Evolutionary conservation across 2,329 filamentous ascomycete species (phyloP).

Genomic region (Aspergillus calidoustus): DNA sequence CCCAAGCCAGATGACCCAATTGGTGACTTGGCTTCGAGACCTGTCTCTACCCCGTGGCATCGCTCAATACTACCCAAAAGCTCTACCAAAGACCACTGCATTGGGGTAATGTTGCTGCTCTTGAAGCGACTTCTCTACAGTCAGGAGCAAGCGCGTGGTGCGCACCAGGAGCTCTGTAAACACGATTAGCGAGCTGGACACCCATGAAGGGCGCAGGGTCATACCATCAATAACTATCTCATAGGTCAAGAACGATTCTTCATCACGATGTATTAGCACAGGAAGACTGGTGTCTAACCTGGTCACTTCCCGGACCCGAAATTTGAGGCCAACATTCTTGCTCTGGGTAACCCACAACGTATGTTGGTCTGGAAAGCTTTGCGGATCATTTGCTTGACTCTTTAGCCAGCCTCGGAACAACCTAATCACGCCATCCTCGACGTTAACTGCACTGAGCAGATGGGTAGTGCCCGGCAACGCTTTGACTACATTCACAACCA

Average conservation of each 20-base stretch:
- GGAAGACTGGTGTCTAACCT: constrained; percentile 51
- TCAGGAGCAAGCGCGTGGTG: constrained; percentile 65
- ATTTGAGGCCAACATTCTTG: constrained; percentile 69
- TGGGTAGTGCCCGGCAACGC: constrained; percentile 64
- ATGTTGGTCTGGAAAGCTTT: constrained; percentile 8
- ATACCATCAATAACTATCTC: constrained; percentile 73
- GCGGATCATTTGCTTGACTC: constrained; percentile 37
- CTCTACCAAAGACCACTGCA: constrained; percentile 55
- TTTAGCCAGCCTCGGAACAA: constrained; percentile 75
- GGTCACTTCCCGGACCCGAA: constrained; percentile 64
- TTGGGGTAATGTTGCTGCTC: constrained; percentile 65
- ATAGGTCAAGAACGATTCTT: constrained; percentile 72
- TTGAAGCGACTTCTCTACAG: constrained; percentile 66
- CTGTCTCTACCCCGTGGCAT: not conserved
- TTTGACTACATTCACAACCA: constrained; percentile 70
- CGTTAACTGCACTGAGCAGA: constrained; percentile 66
- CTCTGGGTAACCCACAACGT: constrained; percentile 72
- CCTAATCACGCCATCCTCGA: constrained; percentile 70
- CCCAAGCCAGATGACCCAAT: not conserved
- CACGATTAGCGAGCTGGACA: not conserved
- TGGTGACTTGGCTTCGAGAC: not conserved
- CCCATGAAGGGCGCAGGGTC: not conserved
- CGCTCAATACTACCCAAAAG: not conserved
- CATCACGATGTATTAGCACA: constrained; percentile 61
- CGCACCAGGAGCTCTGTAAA: constrained; percentile 68